These are phyloP conservation scores for Alloteropsis semialata DNA, from an alignment of 176 grass and related monocot genomes.

Conservation along the genomic window DNA sequence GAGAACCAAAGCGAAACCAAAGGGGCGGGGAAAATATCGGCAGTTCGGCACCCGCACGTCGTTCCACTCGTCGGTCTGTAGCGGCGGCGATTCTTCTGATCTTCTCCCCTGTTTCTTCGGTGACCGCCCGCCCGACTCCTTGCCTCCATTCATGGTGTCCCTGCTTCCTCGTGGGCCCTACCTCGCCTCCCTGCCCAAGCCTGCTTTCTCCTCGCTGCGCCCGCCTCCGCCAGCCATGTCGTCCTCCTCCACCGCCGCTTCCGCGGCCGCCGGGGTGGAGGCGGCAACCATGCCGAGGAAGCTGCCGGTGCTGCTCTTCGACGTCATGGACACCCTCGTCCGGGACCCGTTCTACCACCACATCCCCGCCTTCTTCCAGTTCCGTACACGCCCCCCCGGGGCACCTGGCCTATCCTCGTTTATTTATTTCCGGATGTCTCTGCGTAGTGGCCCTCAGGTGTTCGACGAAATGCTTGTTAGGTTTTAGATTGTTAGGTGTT, in stretches of 20 bases:
- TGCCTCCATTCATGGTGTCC: slow-evolving; percentile 46
- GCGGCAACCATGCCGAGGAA: slow-evolving; percentile 19
- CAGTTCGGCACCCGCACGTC: too few relatives aligned
- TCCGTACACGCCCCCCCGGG: slow-evolving; percentile 9
- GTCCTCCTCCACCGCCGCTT: not conserved
- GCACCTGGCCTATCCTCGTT: not conserved
- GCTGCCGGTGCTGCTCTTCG: slow-evolving; percentile 82
- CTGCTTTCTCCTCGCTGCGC: not conserved
- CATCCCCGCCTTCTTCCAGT: slow-evolving; percentile 89
- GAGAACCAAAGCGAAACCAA: too few relatives aligned
- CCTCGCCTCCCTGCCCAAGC: slow-evolving; percentile 30
- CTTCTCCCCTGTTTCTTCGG: too few relatives aligned
- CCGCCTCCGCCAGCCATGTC: slow-evolving; percentile 2
- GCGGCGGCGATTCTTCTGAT: too few relatives aligned
- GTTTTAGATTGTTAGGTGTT: not conserved
- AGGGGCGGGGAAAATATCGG: too few relatives aligned
- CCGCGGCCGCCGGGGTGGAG: not conserved
- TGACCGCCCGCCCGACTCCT: not conserved
- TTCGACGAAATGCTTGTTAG: slow-evolving; percentile 22
- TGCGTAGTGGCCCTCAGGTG: not conserved
- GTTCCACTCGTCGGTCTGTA: too few relatives aligned
- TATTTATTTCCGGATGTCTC: not conserved
- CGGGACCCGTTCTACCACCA: slow-evolving; percentile 90
- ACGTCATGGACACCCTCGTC: slow-evolving; percentile 94
- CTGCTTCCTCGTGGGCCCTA: slow-evolving; percentile 31